These are phyloP conservation scores for Angomonas desouzai DNA, from an alignment of 208 protist genomes.

Conservation along the genomic window DNA sequence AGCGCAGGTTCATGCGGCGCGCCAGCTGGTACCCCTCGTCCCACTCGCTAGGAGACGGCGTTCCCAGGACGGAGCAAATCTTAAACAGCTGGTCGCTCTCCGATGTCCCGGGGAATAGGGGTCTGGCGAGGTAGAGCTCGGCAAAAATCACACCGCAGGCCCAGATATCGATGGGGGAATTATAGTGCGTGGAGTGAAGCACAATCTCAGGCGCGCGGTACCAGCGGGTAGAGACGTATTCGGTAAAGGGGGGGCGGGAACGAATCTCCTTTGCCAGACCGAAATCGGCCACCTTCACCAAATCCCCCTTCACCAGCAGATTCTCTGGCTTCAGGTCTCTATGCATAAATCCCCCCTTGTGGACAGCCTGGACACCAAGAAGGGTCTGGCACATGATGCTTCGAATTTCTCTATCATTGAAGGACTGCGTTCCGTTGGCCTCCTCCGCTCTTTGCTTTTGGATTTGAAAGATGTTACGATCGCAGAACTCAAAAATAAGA, in stretches of 20 bases:
- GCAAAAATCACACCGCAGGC: conserved; percentile 94
- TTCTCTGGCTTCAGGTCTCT: conserved; percentile 95
- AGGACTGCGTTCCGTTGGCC: conserved; percentile 74
- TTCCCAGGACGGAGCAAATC: conserved; percentile 94
- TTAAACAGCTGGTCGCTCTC: conserved; percentile 97
- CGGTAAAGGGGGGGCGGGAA: conserved; percentile 95
- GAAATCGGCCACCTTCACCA: conserved; percentile 98
- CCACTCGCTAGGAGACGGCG: conserved; percentile 78
- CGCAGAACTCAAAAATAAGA: conserved; percentile 98
- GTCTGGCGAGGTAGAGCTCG: conserved; percentile 91
- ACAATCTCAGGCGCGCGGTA: conserved; percentile 97
- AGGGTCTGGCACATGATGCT: conserved; percentile 94
- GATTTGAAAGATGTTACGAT: conserved; percentile 96
- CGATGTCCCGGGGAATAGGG: conserved; percentile 94
- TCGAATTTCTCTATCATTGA: conserved; percentile 93
- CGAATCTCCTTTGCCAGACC: conserved; percentile 95
- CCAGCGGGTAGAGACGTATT: conserved; percentile 98
- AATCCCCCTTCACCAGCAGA: conserved; percentile 80
- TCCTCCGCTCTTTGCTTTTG: conserved; percentile 88
- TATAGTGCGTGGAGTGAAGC: conserved; percentile 97
- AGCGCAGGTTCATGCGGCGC: conserved; percentile 91
- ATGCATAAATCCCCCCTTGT: conserved; percentile 93
- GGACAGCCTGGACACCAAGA: conserved; percentile 80
- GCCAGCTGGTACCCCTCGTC: conserved; percentile 92
- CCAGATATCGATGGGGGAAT: conserved; percentile 98